Evolutionary conservation across 2,329 filamentous ascomycete genomes (phyloP), one percentile per base, ranked within the genome.

Genomic region (Xylariaceae sp.): DNA sequence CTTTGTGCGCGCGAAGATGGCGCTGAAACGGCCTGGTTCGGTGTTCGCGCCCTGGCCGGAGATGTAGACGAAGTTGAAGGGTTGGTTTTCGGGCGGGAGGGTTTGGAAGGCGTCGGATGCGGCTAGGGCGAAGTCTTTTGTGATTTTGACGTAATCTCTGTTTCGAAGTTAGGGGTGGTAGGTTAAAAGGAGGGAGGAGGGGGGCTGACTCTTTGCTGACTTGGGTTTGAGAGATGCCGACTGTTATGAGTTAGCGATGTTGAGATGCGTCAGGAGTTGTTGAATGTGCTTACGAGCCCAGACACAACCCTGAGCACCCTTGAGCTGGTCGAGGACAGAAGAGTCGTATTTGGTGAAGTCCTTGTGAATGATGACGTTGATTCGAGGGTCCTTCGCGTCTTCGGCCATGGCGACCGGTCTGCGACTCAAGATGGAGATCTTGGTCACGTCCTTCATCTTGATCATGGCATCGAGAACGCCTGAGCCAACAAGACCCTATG

Each of bases 61-160:
- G 35, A 92, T 81, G 68, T 85, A 88, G 63, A 91, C 78, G 71
- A 91, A 92, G 55, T 83, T 83, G 72, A 91, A 86, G 0, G 84
- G 81, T 47, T 77, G 68, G 23, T 60, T 61, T 35, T 73, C 73
- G 2, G 69, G 65, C 0, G 68, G 59, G 2, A 79, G 73, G 10
- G 86, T 52, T 47, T 66, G 61, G 55, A 70, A 70, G 2, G 67
- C 67, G 18, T 66, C 18, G 2, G 64, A 61, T 47, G 86, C 87
- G 2, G 79, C 81, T 1, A 90, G 69, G 1, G 88, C 73, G 69
- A 85, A 90, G 68, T 85, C 81, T 60, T 84, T 79, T 0, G 88
- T 91, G 68, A 92, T 88, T 54, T 80, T 80, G 50, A 84, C 74
- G 68, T 91, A 91, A 53, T 88, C 81, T 10, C 78, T 79, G 56